phyloP scores from a whole-genome alignment of 352 stramenopile species.

The Globisporangium polare region DNA sequence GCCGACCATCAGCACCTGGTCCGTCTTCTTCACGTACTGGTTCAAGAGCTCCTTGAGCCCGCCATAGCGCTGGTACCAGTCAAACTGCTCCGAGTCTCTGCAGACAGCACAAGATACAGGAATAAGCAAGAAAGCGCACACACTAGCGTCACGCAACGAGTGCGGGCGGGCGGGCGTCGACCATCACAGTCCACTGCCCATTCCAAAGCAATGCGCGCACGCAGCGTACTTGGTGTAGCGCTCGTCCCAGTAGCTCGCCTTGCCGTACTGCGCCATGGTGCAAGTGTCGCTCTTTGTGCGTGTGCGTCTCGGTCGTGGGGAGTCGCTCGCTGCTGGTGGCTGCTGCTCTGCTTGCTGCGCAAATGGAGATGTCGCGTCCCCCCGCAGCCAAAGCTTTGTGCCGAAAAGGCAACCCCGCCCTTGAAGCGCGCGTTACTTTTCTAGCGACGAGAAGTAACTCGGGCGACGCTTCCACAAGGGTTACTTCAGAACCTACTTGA shows the following conservation, averaged over 20 bases:
- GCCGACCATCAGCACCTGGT: constrained; percentile 91
- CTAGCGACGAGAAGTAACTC: not conserved
- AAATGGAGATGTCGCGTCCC: constrained; percentile 10
- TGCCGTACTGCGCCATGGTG: constrained; percentile 89
- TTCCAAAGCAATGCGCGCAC: not conserved
- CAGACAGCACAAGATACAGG: not conserved
- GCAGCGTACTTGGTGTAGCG: constrained; percentile 89
- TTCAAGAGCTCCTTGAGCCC: constrained; percentile 87
- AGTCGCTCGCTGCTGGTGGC: not conserved
- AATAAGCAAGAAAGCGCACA: not conserved
- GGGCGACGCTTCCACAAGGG: not conserved
- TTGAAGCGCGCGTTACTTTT: not conserved
- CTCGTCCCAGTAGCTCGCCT: constrained; percentile 93
- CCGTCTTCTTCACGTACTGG: constrained; percentile 94
- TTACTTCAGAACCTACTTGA: no score
- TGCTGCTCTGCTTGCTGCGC: constrained; percentile 2
- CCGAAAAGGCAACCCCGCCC: not conserved
- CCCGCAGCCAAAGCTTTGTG: not conserved
- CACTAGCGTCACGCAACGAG: not conserved
- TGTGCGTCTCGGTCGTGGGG: not conserved
- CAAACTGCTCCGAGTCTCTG: constrained; percentile 92
- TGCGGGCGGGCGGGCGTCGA: not conserved
- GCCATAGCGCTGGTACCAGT: constrained; percentile 94
- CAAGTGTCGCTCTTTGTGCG: not conserved
- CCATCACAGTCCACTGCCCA: not conserved